Evolutionary conservation across 371 early-diverging fungal species (phyloP).

Genomic region (Mucor ambiguus): DNA sequence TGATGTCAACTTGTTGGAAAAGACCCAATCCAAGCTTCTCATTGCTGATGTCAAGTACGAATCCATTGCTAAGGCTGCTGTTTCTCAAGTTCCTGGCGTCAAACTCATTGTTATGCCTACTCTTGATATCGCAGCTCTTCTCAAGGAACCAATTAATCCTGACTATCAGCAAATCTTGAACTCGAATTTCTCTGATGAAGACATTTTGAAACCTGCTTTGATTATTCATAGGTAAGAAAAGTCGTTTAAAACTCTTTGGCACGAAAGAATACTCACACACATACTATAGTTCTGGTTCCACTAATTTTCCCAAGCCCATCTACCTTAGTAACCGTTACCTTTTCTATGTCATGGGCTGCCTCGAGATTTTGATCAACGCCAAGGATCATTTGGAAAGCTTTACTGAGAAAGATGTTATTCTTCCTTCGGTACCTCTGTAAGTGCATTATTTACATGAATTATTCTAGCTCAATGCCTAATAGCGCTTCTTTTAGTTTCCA

Average conservation of each 20-base stretch:
- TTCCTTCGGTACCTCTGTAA: constrained; percentile 22
- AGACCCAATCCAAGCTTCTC: constrained; percentile 24
- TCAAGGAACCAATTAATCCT: constrained; percentile 19
- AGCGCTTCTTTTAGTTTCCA: constrained; percentile 16
- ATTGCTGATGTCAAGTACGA: constrained; percentile 23
- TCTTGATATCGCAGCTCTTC: constrained; percentile 18
- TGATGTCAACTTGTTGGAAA: constrained; percentile 25
- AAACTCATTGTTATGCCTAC: background rate
- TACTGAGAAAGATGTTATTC: constrained; percentile 4
- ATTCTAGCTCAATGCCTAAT: background rate
- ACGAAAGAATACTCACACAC: background rate
- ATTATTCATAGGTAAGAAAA: constrained; percentile 27
- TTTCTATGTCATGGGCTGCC: background rate
- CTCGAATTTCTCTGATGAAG: constrained; percentile 14
- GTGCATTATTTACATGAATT: background rate
- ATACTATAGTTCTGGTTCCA: constrained; percentile 20
- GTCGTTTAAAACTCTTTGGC: background rate
- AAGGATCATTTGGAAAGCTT: background rate
- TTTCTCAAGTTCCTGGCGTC: constrained; percentile 1
- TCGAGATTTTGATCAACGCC: background rate
- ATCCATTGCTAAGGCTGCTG: constrained; percentile 7
- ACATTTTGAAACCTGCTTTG: constrained; percentile 16
- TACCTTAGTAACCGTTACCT: constrained; percentile 23
- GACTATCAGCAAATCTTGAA: constrained; percentile 6
- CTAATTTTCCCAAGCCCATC: constrained; percentile 26